A percentile compares a stretch with the other conserved stretches of the same genome.
These are phyloP conservation scores for Rhamnella rubrinervis DNA, from an alignment of 331 rosid genomes.

Conservation along the genomic window DNA sequence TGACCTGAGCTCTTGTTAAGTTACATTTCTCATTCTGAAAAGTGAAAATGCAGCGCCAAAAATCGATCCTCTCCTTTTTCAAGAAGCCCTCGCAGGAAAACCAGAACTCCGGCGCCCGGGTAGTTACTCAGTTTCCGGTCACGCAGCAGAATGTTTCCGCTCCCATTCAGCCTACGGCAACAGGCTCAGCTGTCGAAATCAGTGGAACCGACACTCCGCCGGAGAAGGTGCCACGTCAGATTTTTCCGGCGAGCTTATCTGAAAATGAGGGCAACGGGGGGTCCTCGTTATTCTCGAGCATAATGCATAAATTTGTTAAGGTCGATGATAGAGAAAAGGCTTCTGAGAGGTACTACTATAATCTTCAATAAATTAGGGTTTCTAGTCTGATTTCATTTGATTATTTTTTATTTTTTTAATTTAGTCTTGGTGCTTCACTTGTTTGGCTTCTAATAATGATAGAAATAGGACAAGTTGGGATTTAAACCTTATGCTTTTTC, in stretches of 20 bases:
- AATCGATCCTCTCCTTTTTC: slow-evolving; percentile 73
- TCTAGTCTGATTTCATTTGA: slow-evolving; percentile 12
- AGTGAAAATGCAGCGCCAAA: slow-evolving; percentile 85
- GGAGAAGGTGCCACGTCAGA: slow-evolving; percentile 81
- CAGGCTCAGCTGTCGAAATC: slow-evolving; percentile 41
- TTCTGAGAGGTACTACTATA: slow-evolving; percentile 41
- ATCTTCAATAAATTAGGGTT: slow-evolving; percentile 13
- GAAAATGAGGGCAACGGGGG: slow-evolving; percentile 31
- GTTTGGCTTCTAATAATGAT: not conserved
- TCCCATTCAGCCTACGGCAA: slow-evolving; percentile 18
- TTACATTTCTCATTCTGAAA: slow-evolving; percentile 9
- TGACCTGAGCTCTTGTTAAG: not conserved
- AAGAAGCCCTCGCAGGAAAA: slow-evolving; percentile 49
- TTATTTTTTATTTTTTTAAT: not conserved
- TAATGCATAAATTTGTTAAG: slow-evolving; percentile 80
- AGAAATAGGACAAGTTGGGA: too few relatives aligned
- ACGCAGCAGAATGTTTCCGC: slow-evolving; percentile 23
- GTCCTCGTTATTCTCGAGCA: slow-evolving; percentile 60
- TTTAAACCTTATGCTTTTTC: not conserved
- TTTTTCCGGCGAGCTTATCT: slow-evolving; percentile 39
- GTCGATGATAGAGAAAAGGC: slow-evolving; percentile 40
- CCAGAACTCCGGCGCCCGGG: slow-evolving; percentile 29
- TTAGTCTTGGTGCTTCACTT: not conserved
- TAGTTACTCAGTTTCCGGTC: slow-evolving; percentile 20
- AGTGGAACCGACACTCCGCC: slow-evolving; percentile 97